phyloP scores from a whole-genome alignment of 2,329 filamentous ascomycete genomes.

The Aspergillus eucalypticola region DNA sequence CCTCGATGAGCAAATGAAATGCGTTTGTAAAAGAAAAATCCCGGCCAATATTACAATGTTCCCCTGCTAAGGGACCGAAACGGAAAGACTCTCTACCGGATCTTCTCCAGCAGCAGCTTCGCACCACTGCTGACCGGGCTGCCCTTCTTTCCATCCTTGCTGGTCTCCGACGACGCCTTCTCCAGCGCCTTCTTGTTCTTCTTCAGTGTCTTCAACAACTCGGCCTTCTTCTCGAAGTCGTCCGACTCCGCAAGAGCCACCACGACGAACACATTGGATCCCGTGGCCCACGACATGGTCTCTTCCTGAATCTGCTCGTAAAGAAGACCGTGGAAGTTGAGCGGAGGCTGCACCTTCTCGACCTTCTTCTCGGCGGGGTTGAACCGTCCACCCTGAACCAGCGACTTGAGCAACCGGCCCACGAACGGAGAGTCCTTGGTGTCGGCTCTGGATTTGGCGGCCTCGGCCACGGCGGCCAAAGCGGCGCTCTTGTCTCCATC shows the following conservation, averaged over 20 bases:
- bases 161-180: conserved; percentile 55
- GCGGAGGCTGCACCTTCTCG: conserved; percentile 69
- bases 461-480: conserved; percentile 63
- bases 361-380: conserved; percentile 72
- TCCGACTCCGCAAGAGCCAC: conserved; percentile 76
- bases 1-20: background rate
- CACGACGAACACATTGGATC: conserved; percentile 82
- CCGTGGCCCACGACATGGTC: conserved; percentile 80
- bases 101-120: conserved; percentile 41
- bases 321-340: conserved; percentile 79
- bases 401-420: conserved; percentile 83
- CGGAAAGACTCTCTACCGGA: conserved; percentile 22
- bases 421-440: conserved; percentile 66
- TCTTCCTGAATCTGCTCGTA: conserved; percentile 77
- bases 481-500: conserved; percentile 75
- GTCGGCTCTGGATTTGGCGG: conserved; percentile 44
- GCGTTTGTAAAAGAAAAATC: conserved; percentile 2
- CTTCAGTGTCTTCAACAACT: conserved; percentile 69
- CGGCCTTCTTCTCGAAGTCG: conserved; percentile 66
- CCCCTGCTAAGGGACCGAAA: background rate
- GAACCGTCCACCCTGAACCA: conserved; percentile 86
- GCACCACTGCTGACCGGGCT: conserved; percentile 50
- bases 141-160: conserved; percentile 46
- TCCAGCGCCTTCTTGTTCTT: conserved; percentile 71
- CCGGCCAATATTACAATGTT: conserved; percentile 7